A percentile compares a stretch with the other conserved stretches of the same genome.
phyloP scores from a whole-genome alignment of 805 yeast species.

The Teunomyces kruisii region DNA sequence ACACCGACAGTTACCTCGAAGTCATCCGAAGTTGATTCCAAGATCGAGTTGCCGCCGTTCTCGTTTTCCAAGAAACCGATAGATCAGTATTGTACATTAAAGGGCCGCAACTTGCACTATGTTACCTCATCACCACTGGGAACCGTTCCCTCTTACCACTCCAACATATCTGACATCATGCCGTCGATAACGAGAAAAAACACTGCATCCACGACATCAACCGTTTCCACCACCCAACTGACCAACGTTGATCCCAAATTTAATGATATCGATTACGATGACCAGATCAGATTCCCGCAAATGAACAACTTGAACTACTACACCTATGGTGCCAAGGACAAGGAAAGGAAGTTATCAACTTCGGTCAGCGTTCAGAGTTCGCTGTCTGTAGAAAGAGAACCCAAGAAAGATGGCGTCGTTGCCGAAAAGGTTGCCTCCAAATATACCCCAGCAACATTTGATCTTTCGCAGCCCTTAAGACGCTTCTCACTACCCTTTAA shows the following conservation, averaged over 20 bases:
- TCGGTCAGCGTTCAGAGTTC: neutral
- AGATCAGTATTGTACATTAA: constrained; percentile 6
- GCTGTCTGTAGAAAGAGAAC: neutral
- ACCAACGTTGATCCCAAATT: neutral
- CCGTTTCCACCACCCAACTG: neutral
- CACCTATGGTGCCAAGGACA: constrained; percentile 13
- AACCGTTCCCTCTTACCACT: constrained; percentile 15
- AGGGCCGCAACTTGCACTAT: neutral
- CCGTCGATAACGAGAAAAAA: constrained; percentile 11
- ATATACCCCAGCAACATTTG: constrained; percentile 50
- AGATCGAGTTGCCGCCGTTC: constrained; percentile 21
- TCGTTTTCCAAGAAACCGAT: constrained; percentile 34
- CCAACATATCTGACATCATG: constrained; percentile 28
- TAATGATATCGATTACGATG: constrained; percentile 43
- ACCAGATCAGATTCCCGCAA: constrained; percentile 55
- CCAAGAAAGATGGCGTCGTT: neutral
- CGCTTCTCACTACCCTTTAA: constrained; percentile 27
- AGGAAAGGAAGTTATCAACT: neutral
- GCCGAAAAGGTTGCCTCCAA: constrained; percentile 5
- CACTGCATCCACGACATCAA: neutral
- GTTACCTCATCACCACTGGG: neutral
- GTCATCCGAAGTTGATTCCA: neutral
- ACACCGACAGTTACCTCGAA: neutral
- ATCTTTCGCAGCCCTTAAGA: constrained; percentile 40
- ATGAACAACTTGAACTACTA: constrained; percentile 40